phyloP scores from a whole-genome alignment of 352 stramenopile genomes.

The Pythium rhizo-oryzae region DNA sequence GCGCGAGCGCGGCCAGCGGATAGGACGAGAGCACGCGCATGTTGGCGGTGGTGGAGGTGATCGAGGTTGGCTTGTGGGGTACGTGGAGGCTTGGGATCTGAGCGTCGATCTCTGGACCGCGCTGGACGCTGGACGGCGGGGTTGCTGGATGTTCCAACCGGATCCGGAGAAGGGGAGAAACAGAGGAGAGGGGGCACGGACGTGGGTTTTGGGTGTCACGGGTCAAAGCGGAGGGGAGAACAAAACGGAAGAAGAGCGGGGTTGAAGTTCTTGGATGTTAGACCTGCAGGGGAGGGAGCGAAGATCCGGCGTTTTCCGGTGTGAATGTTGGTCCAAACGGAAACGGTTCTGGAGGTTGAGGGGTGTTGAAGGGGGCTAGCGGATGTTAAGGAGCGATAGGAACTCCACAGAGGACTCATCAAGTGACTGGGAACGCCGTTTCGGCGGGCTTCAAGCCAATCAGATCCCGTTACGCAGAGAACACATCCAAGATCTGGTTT shows the following conservation, averaged over 20 bases:
- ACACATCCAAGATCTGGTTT: constrained; percentile 6
- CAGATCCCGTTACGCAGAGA: constrained; percentile 20
- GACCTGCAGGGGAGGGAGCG: not conserved
- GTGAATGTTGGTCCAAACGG: constrained; percentile 11
- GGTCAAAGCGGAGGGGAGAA: constrained; percentile 3
- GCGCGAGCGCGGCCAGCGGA: constrained; percentile 5
- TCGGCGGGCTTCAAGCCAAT: constrained; percentile 27
- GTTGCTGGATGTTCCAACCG: constrained; percentile 3
- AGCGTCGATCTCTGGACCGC: not conserved
- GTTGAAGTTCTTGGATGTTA: constrained; percentile 33
- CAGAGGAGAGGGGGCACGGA: constrained; percentile 4
- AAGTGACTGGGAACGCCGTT: constrained; percentile 15
- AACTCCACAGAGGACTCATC: constrained; percentile 10
- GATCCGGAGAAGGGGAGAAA: constrained; percentile 7
- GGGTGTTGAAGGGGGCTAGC: constrained; percentile 27
- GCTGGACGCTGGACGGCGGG: constrained; percentile 11
- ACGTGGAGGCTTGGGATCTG: constrained; percentile 28
- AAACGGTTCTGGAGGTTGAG: constrained; percentile 26
- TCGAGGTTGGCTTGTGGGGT: constrained; percentile 2
- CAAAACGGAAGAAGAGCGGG: constrained; percentile 5
- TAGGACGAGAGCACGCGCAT: constrained; percentile 19
- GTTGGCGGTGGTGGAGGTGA: not conserved
- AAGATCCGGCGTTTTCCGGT: constrained; percentile 5
- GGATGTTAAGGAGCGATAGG: constrained; percentile 12
- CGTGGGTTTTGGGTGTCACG: not conserved